Evolutionary conservation across 2,329 filamentous ascomycete genomes (phyloP).

Genomic region (Fusarium tricinctum): DNA sequence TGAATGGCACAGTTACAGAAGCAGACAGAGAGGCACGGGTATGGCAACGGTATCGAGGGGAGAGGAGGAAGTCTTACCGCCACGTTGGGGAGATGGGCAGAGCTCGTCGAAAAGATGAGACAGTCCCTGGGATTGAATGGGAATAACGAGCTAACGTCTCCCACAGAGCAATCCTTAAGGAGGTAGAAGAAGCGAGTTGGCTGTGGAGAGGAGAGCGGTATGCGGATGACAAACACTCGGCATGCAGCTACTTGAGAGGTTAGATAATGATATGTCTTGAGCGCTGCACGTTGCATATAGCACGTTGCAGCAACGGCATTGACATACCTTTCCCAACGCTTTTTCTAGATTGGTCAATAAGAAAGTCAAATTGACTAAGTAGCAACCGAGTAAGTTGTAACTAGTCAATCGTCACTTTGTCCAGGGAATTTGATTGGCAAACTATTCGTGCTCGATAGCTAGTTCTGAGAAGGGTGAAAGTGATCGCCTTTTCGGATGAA

Average conservation of each 20-base stretch:
- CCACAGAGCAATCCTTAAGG: constrained; percentile 64
- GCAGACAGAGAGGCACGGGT: constrained; percentile 44
- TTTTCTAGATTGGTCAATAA: constrained; percentile 29
- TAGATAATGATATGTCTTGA: constrained; percentile 44
- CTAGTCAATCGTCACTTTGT: constrained; percentile 36
- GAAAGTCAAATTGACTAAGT: constrained; percentile 17
- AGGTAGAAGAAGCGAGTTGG: constrained; percentile 57
- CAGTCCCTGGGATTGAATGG: constrained; percentile 63
- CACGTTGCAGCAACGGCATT: constrained; percentile 8
- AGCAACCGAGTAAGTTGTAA: constrained; percentile 18
- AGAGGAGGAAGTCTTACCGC: constrained; percentile 64
- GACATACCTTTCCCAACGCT: constrained; percentile 49
- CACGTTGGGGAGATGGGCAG: constrained; percentile 59
- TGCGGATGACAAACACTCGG: constrained; percentile 53
- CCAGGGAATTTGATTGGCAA: constrained; percentile 53
- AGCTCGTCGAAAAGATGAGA: constrained; percentile 61
- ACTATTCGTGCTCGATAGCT: constrained; percentile 41
- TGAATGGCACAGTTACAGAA: neutral
- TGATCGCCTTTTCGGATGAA: constrained; percentile 47
- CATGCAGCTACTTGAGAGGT: constrained; percentile 55
- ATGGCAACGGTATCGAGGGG: constrained; percentile 42
- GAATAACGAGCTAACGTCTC: constrained; percentile 77
- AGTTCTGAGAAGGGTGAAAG: constrained; percentile 56
- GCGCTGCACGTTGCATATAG: neutral
- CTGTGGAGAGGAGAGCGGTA: constrained; percentile 57